These are phyloP conservation scores for Stagonosporopsis tanaceti DNA, from an alignment of 2,329 filamentous ascomycete genomes.

Conservation along the genomic window DNA sequence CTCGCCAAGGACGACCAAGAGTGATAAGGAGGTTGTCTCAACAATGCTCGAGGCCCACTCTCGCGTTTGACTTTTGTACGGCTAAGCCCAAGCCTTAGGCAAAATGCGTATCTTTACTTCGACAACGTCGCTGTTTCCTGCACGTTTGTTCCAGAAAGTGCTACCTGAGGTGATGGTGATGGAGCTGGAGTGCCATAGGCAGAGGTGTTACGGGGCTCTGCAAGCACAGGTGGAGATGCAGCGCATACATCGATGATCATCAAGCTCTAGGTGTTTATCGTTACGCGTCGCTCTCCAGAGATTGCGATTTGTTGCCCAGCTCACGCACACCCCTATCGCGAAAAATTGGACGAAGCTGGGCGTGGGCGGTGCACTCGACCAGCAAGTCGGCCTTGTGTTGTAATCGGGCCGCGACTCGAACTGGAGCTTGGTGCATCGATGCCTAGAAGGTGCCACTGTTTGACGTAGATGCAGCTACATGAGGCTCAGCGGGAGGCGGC, in stretches of 20 bases:
- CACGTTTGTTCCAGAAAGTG: constrained; percentile 12
- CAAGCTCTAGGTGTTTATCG: constrained; percentile 7
- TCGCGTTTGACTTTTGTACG: constrained; percentile 29
- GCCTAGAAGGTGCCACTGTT: constrained; percentile 10
- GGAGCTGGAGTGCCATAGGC: neutral
- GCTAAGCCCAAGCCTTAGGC: constrained; percentile 36
- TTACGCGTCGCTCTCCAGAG: constrained; percentile 13
- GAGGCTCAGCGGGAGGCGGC: constrained; percentile 17
- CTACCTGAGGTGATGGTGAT: constrained; percentile 3
- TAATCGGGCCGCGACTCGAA: constrained; percentile 8
- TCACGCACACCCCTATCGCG: constrained; percentile 7
- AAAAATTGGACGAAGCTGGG: neutral
- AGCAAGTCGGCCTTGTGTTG: constrained; percentile 7
- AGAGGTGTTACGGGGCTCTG: neutral
- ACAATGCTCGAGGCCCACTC: constrained; percentile 31
- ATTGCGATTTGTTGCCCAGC: constrained; percentile 16
- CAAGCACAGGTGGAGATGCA: constrained; percentile 3
- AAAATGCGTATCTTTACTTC: constrained; percentile 32
- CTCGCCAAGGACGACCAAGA: constrained; percentile 21
- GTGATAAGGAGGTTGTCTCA: constrained; percentile 28
- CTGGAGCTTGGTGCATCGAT: neutral
- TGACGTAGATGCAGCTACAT: constrained; percentile 13
- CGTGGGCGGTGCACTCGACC: constrained; percentile 12
- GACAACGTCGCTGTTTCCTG: constrained; percentile 5
- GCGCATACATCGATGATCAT: constrained; percentile 7